Evolutionary conservation across 2,329 filamentous ascomycete genomes (phyloP), one percentile per base, ranked within the genome.

Genomic region (Aspergillus transmontanensis): DNA sequence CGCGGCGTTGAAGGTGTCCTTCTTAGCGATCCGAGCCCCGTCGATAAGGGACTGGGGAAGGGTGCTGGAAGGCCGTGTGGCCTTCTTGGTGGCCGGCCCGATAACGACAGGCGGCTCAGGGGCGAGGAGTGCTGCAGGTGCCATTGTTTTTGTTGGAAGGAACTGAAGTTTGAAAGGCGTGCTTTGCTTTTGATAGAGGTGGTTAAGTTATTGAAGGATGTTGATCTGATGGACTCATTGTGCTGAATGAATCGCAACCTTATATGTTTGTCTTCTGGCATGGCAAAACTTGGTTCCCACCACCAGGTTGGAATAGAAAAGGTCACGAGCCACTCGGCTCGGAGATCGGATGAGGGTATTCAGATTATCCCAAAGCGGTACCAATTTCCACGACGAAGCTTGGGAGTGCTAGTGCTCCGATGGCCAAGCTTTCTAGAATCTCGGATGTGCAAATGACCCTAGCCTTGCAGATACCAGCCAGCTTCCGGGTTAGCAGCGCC

Each of bases 1-100:
- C 26, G 75, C 66, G 0, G 86, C 80, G 53, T 84, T 75, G 69
- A 89, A 89, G 1, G 59, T 11, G 12, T 68, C 56, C 30, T 65
- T 64, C 23, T 64, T 16, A 3, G 26, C 7, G 9, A 57, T 26
- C 6, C 21, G 56, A 6, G 60, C 61, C 9, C 39, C 43, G 10
- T 66, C 57, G 21, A 67, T 62, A 3, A 69, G 26, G 26, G 48
- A 70, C 36, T 62, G 50, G 19, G 68, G 69, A 6, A 70, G 34
- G 0, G 28, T 19, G 11, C 57, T 59, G 6, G 57, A 61, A 36
- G 69, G 69, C 7, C 66, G 62, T 9, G 68, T 71, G 36, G 66
- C 66, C 46, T 55, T 66, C 34, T 64, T 64, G 1, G 64, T 64
- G 26, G 64, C 57, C n/a, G 65, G 64, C 2, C 65, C 66, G 32